Percentiles rank a stretch among this genome's conserved stretches.
These are phyloP conservation scores for Thoreauomyces humboldtii DNA, from an alignment of 192 early-diverging fungal species.

Conservation along the genomic window DNA sequence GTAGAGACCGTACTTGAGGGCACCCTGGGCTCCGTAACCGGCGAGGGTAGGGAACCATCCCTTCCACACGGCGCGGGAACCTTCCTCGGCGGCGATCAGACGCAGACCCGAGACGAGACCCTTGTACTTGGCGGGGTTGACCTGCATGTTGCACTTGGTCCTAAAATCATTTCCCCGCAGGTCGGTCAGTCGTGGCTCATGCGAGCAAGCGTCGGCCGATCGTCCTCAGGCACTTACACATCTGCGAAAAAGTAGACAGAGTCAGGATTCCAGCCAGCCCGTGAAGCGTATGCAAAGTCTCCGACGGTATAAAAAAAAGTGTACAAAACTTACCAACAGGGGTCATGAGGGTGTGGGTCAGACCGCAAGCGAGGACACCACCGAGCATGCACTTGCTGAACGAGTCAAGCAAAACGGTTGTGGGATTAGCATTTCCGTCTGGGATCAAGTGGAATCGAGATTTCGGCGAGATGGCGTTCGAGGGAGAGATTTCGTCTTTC, in stretches of 20 bases:
- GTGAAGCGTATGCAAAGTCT: too few relatives aligned
- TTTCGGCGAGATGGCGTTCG: too few relatives aligned
- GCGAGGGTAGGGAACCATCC: constrained; percentile 73
- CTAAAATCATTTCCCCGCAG: too few relatives aligned
- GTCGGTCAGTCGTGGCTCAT: too few relatives aligned
- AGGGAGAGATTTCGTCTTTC: too few relatives aligned
- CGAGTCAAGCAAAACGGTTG: too few relatives aligned
- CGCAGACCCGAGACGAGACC: constrained; percentile 41
- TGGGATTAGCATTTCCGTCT: too few relatives aligned
- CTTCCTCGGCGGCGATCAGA: constrained; percentile 58
- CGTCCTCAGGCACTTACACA: too few relatives aligned
- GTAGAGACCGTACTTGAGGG: constrained; percentile 88
- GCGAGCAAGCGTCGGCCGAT: neutral
- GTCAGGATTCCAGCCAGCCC: neutral
- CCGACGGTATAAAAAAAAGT: too few relatives aligned
- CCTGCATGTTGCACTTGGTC: constrained; percentile 41
- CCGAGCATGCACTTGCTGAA: constrained; percentile 61
- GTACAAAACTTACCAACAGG: constrained; percentile 28
- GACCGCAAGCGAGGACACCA: constrained; percentile 63
- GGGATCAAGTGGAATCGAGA: too few relatives aligned
- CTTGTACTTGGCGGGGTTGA: constrained; percentile 38
- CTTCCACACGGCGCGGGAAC: constrained; percentile 69
- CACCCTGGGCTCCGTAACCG: constrained; percentile 83
- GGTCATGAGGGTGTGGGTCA: constrained; percentile 64
- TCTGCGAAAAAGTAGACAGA: neutral